These are phyloP conservation scores for Hypoxylon rickii DNA, from an alignment of 495 filamentous ascomycete species.

Conservation along the genomic window DNA sequence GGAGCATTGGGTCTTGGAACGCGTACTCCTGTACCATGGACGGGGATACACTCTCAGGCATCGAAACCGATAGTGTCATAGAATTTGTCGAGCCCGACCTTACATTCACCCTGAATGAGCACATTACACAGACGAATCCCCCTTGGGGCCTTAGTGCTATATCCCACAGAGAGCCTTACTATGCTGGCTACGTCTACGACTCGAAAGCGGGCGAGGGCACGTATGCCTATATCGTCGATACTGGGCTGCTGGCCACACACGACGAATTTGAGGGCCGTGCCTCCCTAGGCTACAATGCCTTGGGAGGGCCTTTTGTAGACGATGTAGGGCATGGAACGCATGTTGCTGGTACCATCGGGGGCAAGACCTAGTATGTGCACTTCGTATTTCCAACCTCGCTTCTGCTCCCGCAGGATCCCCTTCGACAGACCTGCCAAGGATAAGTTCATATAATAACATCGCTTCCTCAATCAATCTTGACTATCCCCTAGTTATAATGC, in stretches of 20 bases:
- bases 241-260: conserved; percentile 58
- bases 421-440: not conserved
- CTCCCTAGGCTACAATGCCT: conserved; percentile 57
- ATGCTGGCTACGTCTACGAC: conserved; percentile 62
- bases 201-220: conserved; percentile 56
- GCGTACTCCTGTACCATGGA: conserved; percentile 49
- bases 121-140: conserved; percentile 50
- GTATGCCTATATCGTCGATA: conserved; percentile 62
- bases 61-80: conserved; percentile 46
- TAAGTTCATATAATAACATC: conserved; percentile 43
- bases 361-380: conserved; percentile 33
- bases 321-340: conserved; percentile 68
- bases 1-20: conserved; percentile 44
- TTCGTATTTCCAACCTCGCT: not conserved
- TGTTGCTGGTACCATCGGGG: conserved; percentile 63
- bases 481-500: not conserved
- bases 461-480: not conserved
- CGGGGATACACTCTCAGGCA: conserved; percentile 37
- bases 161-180: conserved; percentile 51
- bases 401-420: too few relatives aligned
- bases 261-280: conserved; percentile 60
- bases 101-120: conserved; percentile 18
- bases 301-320: conserved; percentile 48
- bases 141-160: conserved; percentile 64
- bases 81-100: conserved; percentile 31